These are phyloP conservation scores for Nematodospora valgi DNA, from an alignment of 805 yeast species.

Conservation along the genomic window DNA sequence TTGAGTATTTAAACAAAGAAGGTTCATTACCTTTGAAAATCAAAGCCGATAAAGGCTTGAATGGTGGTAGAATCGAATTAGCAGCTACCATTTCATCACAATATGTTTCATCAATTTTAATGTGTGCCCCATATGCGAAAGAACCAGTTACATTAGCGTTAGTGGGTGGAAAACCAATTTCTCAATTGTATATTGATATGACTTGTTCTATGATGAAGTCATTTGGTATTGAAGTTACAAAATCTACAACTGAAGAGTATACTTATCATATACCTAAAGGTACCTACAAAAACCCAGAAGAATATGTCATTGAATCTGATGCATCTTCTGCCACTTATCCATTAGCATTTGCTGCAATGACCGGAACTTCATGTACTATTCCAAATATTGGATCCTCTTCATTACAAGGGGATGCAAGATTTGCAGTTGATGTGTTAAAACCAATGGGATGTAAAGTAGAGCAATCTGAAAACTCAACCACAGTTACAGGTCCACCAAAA, in stretches of 20 bases:
- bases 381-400: conserved; percentile 93
- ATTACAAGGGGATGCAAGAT: conserved; percentile 94
- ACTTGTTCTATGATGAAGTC: conserved; percentile 91
- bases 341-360: conserved; percentile 93
- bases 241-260: conserved; percentile 66
- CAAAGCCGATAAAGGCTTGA: conserved; percentile 63
- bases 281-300: conserved; percentile 71
- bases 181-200: conserved; percentile 95
- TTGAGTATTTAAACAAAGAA: conserved; percentile 64
- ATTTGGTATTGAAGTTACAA: conserved; percentile 77
- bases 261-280: conserved; percentile 92
- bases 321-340: conserved; percentile 99
- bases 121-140: conserved; percentile 97
- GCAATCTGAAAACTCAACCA: conserved; percentile 82
- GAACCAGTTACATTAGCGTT: conserved; percentile 82
- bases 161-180: conserved; percentile 96
- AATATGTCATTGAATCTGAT: conserved; percentile 90
- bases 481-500: conserved; percentile 82
- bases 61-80: conserved; percentile 89
- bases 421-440: conserved; percentile 85
- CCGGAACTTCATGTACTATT: conserved; percentile 87
- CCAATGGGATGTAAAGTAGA: conserved; percentile 94
- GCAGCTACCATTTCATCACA: conserved; percentile 97
- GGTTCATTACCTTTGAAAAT: conserved; percentile 88
- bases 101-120: conserved; percentile 90